Conservation (phyloP, 2,329 filamentous ascomycete species). For the Aspergillus hortae region DNA sequence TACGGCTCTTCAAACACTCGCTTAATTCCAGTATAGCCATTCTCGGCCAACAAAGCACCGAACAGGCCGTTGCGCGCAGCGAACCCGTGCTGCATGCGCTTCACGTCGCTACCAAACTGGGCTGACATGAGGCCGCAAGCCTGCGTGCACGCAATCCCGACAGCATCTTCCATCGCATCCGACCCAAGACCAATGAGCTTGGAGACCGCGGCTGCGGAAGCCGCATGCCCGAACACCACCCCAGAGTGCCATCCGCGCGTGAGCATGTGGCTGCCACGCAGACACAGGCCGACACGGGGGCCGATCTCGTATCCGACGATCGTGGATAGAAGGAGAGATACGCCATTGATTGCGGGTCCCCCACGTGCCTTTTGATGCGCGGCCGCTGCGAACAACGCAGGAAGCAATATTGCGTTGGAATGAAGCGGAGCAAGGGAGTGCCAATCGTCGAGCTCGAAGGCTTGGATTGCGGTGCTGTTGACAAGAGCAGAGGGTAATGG, state of each 20-base stretch:
- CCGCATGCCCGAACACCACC: conserved; percentile 37
- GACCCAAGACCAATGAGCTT: conserved; percentile 32
- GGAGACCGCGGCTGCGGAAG: conserved; percentile 27
- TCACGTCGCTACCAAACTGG: conserved; percentile 43
- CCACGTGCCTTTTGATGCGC: neutral
- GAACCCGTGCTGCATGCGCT: conserved; percentile 48
- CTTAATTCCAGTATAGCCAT: conserved; percentile 42
- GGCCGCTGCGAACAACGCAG: conserved; percentile 38
- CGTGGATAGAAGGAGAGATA: conserved; percentile 32
- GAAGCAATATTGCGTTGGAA: conserved; percentile 36
- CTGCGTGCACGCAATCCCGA: conserved; percentile 43
- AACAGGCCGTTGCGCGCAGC: conserved; percentile 44
- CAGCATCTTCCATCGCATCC: conserved; percentile 29
- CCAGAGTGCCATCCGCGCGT: conserved; percentile 42
- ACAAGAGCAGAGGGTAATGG: conserved; percentile 40
- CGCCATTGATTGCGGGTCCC: conserved; percentile 19
- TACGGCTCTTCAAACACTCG: conserved; percentile 41
- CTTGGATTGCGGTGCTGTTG: conserved; percentile 45
- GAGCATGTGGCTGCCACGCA: conserved; percentile 39
- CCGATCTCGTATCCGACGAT: conserved; percentile 42
- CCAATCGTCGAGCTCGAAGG: conserved; percentile 45
- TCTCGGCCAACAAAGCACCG: conserved; percentile 35
- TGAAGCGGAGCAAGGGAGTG: conserved; percentile 42
- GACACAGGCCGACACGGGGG: conserved; percentile 34
- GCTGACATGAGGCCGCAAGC: conserved; percentile 41